A percentile compares a stretch with the other conserved stretches of the same genome.
Conservation (phyloP, 208 protist genomes). For the Trypanosoma theileri region DNA sequence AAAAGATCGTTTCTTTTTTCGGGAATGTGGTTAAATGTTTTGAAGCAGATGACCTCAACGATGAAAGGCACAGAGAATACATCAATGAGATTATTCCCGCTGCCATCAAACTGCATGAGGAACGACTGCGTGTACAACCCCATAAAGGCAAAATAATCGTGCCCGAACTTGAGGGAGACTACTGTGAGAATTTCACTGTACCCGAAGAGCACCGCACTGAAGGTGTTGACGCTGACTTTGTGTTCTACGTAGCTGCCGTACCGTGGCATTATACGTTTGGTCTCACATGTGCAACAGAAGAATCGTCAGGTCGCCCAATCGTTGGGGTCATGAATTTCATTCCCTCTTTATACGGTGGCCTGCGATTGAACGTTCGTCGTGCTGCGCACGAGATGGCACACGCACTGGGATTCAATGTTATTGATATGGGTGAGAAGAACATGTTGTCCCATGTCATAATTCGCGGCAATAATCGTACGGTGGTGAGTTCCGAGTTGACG, state of each 20-base stretch:
- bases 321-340: conserved; percentile 17
- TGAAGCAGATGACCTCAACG: too few relatives aligned
- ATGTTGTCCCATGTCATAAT: not conserved
- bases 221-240: conserved; percentile 22
- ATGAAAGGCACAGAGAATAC: conserved; percentile 7
- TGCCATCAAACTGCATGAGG: too few relatives aligned
- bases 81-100: not conserved
- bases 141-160: not conserved
- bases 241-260: conserved; percentile 31
- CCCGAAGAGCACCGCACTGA: conserved; percentile 4
- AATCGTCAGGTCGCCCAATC: conserved; percentile 3
- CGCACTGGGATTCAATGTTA: conserved; percentile 24
- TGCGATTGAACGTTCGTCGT: not conserved
- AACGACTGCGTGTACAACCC: not conserved
- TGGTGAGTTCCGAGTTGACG: not conserved
- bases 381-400: conserved; percentile 14
- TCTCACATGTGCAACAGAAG: not conserved
- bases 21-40: too few relatives aligned
- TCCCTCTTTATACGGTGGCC: too few relatives aligned
- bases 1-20: too few relatives aligned
- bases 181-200: conserved; percentile 20
- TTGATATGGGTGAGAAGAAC: not conserved
- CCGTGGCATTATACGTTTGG: conserved; percentile 12
- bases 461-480: not conserved
- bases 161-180: not conserved